Base-by-base conservation (phyloP, 306 rosid genomes). In the Glycine soja region DNA sequence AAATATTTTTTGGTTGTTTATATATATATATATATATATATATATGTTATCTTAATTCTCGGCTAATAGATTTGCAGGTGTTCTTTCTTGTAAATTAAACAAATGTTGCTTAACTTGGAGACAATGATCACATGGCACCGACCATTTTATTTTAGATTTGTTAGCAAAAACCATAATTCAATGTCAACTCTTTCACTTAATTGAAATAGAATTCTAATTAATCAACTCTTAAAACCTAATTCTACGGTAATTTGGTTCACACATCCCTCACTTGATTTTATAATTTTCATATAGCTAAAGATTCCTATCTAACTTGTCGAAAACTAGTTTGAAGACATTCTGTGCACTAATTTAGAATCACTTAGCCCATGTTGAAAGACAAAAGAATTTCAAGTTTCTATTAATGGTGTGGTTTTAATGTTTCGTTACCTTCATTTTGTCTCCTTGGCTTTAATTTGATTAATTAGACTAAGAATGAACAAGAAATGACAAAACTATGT, bases 401-500 rank as follows among this genome's bases (percentile, higher is more conserved):
- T 52, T 48, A 2, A 19, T 14, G 16, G 14, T 19, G 53, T 16
- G 42, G 76, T 38, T 57, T 62, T 71, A 32, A 63, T 42, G 45
- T 59, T 79, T 24, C 47, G 2, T 32, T 18, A 36, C 43, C 19
- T 40, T 82, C 42, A 8, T 57, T 72, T 24, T 54, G 70, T 57
- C 30, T 43, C 15, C 38, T 34, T 0, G 40, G 32, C 16, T 46
- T 45, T 46, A 19, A 12, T 34, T 36, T 34, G 38, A 16, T 46
- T n/a, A n/a, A n/a, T n/a, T 19, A 38, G 48, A 47, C 7, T 62
- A 52, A 30, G 72, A 40, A 66, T 15, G 72, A 16, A 10, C 10
- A 71, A n/a, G 38, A 15, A 36, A n/a, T 24, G 52, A 81, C 45
- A 70, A 76, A 78, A 81, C 6, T 57, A 47, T 51, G n/a, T n/a